A percentile compares a stretch with the other conserved stretches of the same genome.
Conservation (phyloP, 768 basidiomycete species). For the Tricholoma hemisulphureum region DNA sequence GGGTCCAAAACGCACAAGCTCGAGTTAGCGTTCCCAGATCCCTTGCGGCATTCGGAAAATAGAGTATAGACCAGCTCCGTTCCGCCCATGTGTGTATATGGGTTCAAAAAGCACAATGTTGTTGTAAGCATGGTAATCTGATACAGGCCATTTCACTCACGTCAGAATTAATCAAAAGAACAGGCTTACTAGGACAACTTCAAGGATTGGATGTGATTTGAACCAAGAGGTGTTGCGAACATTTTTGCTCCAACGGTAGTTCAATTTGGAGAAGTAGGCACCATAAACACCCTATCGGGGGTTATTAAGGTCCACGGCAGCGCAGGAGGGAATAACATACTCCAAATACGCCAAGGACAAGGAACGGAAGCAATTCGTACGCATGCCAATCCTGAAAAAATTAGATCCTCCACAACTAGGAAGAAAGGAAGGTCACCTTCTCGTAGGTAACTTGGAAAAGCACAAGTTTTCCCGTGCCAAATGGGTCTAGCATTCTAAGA, state of each 20-base stretch:
- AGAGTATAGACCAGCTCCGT: slow-evolving; percentile 93
- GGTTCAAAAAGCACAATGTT: slow-evolving; percentile 79
- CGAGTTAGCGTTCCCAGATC: slow-evolving; percentile 51
- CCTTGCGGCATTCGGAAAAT: slow-evolving; percentile 78
- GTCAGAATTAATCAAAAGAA: neutral
- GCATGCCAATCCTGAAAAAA: slow-evolving; percentile 82
- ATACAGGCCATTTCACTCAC: slow-evolving; percentile 5
- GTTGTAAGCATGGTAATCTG: slow-evolving; percentile 82
- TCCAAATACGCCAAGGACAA: slow-evolving; percentile 86
- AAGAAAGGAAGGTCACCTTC: slow-evolving; percentile 45
- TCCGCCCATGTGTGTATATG: slow-evolving; percentile 90
- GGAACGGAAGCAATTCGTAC: slow-evolving; percentile 82
- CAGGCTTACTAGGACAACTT: slow-evolving; percentile 73
- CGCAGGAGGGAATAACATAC: slow-evolving; percentile 40
- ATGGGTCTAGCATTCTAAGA: slow-evolving; percentile 88
- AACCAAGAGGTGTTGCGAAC: slow-evolving; percentile 84
- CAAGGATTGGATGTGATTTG: slow-evolving; percentile 71
- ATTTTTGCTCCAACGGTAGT: slow-evolving; percentile 83
- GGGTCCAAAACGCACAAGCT: slow-evolving; percentile 74
- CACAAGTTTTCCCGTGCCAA: slow-evolving; percentile 92
- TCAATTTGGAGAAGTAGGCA: slow-evolving; percentile 88
- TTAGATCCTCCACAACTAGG: neutral
- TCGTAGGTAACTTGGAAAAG: slow-evolving; percentile 90
- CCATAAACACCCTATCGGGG: slow-evolving; percentile 80
- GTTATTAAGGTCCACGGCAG: slow-evolving; percentile 3